Conservation (phyloP, 805 yeast species). For the Ogataea allantospora region DNA sequence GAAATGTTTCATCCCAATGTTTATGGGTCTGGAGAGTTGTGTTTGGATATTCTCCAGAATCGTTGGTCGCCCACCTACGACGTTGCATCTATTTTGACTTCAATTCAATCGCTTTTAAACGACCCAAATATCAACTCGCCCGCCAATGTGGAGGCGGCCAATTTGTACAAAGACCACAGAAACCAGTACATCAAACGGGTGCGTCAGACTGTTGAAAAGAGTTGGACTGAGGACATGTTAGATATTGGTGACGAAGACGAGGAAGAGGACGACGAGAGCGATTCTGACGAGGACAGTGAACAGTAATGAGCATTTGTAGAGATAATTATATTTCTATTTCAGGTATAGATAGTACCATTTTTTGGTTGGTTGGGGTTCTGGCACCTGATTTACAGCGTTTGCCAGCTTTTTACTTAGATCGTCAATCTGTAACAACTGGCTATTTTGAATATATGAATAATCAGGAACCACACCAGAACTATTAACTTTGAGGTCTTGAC, state of each 20-base stretch:
- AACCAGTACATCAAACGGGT: conserved; percentile 90
- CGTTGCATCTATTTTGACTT: conserved; percentile 91
- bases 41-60: conserved; percentile 93
- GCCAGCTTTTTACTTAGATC: conserved; percentile 16
- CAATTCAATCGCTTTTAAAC: conserved; percentile 86
- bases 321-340: conserved; percentile 25
- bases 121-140: conserved; percentile 97
- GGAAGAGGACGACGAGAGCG: conserved; percentile 31
- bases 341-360: conserved; percentile 58
- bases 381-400: conserved; percentile 2
- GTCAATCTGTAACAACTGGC: conserved; percentile 14
- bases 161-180: conserved; percentile 89
- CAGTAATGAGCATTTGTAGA: conserved; percentile 9
- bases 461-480: conserved; percentile 31
- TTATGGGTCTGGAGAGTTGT: conserved; percentile 91
- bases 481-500: conserved; percentile 47
- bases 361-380: conserved; percentile 4
- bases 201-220: conserved; percentile 88
- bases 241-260: conserved; percentile 53
- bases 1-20: conserved; percentile 99
- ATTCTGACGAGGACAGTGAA: conserved; percentile 20
- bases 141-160: conserved; percentile 97
- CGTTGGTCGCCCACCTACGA: conserved; percentile 99
- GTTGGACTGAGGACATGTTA: conserved; percentile 82
- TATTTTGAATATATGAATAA: conserved; percentile 26